Evolutionary conservation across 306 rosid genomes (phyloP), one percentile per base, ranked within the genome.

Genomic region (Corylus avellana): DNA sequence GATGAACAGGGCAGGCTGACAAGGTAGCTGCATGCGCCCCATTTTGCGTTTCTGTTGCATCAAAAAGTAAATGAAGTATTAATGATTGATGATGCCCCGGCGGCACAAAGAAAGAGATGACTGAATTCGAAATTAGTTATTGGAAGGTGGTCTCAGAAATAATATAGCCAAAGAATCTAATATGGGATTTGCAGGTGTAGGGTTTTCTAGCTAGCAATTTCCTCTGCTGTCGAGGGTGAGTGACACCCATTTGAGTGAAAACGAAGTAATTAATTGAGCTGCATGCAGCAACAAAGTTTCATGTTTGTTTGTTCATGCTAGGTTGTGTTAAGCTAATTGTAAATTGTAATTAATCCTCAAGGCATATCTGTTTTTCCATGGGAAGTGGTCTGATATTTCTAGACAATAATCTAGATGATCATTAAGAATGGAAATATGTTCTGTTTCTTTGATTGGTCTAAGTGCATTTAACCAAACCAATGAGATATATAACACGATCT

Each of bases 11-110:
- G 51, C 12, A 44, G 13, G 53, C 51, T 42, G 12, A 46, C 42
- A 70, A 46, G 53, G 72, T 42, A 42, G 46, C 46, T 66, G 35
- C 48, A 18, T 67, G 47, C 69, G 53, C 44, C 27, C 44, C 51
- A 59, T 61, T 78, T 77, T 56, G 64, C 37, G 72, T 54, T 82
- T 79, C 66, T 57, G 80, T 58, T 79, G 59, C 35, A 71, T 69
- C 58, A 57, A 64, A 85, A 66, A 17, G 71, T 5, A 57, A 56
- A 49, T 35, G 47, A 56, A 71, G 63, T 58, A 27, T 79, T 57
- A 80, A 70, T 70, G 71, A 74, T 61, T 79, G 66, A 79, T 18
- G 73, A 58, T 12, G 68, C 42, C 68, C 27, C 39, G 0, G 68
- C 39, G 1, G 68, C 68, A 22, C 68, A 29, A 1, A 56, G 58